These are phyloP conservation scores for Hirschfeldia incana DNA, from an alignment of 345 rosid species.

Conservation along the genomic window DNA sequence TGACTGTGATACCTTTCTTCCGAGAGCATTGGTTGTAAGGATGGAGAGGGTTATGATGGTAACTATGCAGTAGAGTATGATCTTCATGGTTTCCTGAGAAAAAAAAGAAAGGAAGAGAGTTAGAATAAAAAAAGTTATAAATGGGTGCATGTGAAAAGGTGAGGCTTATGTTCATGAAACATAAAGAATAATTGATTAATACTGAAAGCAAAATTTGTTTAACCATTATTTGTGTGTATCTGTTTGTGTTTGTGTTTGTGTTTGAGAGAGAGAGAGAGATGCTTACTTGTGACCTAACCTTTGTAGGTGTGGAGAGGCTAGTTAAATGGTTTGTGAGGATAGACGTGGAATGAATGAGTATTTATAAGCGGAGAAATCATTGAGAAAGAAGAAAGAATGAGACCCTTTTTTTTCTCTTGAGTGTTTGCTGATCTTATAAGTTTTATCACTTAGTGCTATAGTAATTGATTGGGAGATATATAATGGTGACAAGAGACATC, in stretches of 20 bases:
- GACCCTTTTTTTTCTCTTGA: background rate
- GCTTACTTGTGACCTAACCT: slow-evolving; percentile 22
- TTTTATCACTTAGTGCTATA: slow-evolving; percentile 17
- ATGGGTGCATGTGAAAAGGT: background rate
- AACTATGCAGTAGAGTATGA: slow-evolving; percentile 13
- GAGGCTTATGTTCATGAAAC: slow-evolving; percentile 2
- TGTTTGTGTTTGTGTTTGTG: background rate
- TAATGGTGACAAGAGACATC: slow-evolving; percentile 6
- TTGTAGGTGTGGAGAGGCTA: slow-evolving; percentile 22
- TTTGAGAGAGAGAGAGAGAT: slow-evolving; percentile 14
- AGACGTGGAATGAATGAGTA: slow-evolving; percentile 21
- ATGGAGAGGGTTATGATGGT: slow-evolving; percentile 18
- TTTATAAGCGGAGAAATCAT: slow-evolving; percentile 29
- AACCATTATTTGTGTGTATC: background rate
- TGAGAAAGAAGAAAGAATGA: slow-evolving; percentile 6
- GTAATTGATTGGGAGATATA: background rate
- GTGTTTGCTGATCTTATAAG: slow-evolving; percentile 16
- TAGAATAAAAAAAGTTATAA: too few relatives aligned
- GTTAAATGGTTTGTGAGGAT: slow-evolving; percentile 19
- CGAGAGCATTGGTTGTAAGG: background rate
- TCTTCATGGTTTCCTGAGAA: slow-evolving; percentile 28
- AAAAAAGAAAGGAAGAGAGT: background rate
- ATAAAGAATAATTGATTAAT: background rate
- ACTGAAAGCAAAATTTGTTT: background rate
- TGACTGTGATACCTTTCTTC: slow-evolving; percentile 26